Base-by-base conservation (phyloP, 1,284 basidiomycete genomes). In the Coniophora puteana region DNA sequence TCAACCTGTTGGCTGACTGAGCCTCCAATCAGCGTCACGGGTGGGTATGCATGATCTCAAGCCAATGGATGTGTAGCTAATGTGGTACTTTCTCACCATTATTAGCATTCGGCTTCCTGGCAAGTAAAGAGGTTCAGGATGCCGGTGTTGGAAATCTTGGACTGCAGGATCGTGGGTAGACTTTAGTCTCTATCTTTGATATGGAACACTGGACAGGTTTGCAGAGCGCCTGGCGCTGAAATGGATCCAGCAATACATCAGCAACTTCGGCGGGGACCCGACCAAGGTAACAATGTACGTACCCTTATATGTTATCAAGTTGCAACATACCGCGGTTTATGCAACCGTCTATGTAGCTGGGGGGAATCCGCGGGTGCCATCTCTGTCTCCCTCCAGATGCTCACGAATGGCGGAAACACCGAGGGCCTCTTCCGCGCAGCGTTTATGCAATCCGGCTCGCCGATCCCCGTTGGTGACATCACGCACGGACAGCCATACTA, bases 181-280 rank as follows among this genome's bases (percentile, higher is more conserved):
- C 16, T n/a, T 37, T 39, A 39, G 17, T 10, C 14, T 13, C 17
- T 11, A 14, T 11, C 36, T 12, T 38, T 6, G 26, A 14, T 18
- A 21, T 8, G 18, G 17, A 6, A 4, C 14, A 10, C 25, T 41
- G 34, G 17, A 11, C 32, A 17, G 5, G 21, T 36, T 38, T 40
- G 6, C 33, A 79, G 76, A 79, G 53, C 70, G 72, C 8, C 53
- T 68, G 26, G 80, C 80, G 0, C 56, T 89, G 12, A 56, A 76
- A 43, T 88, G 83, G 83, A 62, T 85, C 0, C 75, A 83, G 47
- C 68, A 77, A 51, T 80, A 86, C 51, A 80, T 87, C 31, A 46
- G 58, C 11, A 59, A 61, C 1, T 86, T 87, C 44, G 81, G 82
- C 2, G 84, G 84, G 6, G 75, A 85, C 51, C 72, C 74, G 12